A percentile compares a stretch with the other conserved stretches of the same genome.
These are phyloP conservation scores for Orbilia quercus DNA, from an alignment of 2,329 filamentous ascomycete species.

Conservation along the genomic window DNA sequence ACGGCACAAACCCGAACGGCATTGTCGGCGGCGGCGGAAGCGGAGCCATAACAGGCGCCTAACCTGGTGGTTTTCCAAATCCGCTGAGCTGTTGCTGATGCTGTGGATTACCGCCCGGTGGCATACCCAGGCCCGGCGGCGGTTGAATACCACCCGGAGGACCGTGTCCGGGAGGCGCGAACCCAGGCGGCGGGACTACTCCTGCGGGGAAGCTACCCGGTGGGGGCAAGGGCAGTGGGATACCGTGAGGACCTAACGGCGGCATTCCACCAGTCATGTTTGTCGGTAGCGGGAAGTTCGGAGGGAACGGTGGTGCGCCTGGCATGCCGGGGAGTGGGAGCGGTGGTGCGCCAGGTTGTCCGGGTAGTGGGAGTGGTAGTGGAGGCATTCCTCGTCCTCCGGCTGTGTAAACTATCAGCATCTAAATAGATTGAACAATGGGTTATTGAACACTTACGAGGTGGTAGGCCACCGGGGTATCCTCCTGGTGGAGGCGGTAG, in stretches of 20 bases:
- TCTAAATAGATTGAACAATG: slow-evolving; percentile 7
- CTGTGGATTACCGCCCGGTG: slow-evolving; percentile 25
- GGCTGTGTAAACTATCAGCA: slow-evolving; percentile 8
- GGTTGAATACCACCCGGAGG: slow-evolving; percentile 42
- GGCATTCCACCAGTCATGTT: slow-evolving; percentile 35
- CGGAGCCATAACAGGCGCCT: slow-evolving; percentile 15
- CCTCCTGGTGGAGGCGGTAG: slow-evolving; percentile 52
- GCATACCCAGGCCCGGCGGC: slow-evolving; percentile 48
- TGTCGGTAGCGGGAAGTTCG: slow-evolving; percentile 65
- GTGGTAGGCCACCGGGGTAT: slow-evolving; percentile 62
- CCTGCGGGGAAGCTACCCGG: slow-evolving; percentile 40
- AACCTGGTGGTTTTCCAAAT: slow-evolving; percentile 53
- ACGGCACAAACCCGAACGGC: too few relatives aligned
- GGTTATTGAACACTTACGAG: slow-evolving; percentile 41
- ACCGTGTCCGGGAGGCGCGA: slow-evolving; percentile 30
- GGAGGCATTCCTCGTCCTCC: slow-evolving; percentile 55
- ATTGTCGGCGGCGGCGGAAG: slow-evolving; percentile 9
- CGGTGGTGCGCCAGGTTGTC: slow-evolving; percentile 48
- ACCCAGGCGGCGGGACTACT: slow-evolving; percentile 46
- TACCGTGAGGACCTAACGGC: slow-evolving; percentile 51
- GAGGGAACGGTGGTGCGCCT: slow-evolving; percentile 60
- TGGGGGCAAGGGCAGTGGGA: slow-evolving; percentile 45
- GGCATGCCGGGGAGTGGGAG: slow-evolving; percentile 51
- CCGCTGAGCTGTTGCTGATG: slow-evolving; percentile 52
- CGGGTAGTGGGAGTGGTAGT: slow-evolving; percentile 48